Conservation (phyloP, 73 alveolate genomes). For the Symbiodinium natans region DNA sequence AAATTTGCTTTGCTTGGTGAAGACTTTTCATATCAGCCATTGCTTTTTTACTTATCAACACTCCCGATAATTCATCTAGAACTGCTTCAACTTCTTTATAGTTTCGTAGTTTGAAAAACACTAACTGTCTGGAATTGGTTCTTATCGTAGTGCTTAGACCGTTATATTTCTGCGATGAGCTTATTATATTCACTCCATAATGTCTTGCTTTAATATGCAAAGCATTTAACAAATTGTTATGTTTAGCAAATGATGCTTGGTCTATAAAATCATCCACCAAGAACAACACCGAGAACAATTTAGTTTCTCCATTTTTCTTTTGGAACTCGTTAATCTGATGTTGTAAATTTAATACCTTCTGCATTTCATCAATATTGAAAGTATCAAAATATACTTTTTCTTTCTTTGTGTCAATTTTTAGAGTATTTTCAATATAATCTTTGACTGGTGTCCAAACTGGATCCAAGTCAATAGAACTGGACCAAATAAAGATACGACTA, state of each 20-base stretch:
- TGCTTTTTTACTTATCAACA: too few relatives aligned
- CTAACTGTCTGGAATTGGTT: too few relatives aligned
- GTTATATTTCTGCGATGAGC: background rate
- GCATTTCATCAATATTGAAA: too few relatives aligned
- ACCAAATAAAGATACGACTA: constrained; percentile 1
- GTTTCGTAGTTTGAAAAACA: too few relatives aligned
- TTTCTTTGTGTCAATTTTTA: background rate
- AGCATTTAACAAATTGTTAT: background rate
- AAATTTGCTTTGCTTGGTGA: background rate
- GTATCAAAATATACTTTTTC: background rate
- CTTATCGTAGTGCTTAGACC: background rate
- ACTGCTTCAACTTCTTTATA: too few relatives aligned
- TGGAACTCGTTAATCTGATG: background rate
- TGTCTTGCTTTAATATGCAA: constrained; percentile 3
- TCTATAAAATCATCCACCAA: constrained; percentile 14
- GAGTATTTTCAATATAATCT: background rate
- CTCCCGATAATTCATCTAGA: too few relatives aligned
- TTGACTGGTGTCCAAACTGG: background rate
- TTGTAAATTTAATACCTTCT: background rate
- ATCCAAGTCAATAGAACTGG: background rate
- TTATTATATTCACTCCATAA: background rate
- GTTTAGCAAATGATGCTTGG: background rate
- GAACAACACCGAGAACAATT: background rate
- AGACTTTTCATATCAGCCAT: background rate
- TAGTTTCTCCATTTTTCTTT: background rate